Evolutionary conservation across 208 protist genomes (phyloP).

Genomic region (Wallacemonas sp.): DNA sequence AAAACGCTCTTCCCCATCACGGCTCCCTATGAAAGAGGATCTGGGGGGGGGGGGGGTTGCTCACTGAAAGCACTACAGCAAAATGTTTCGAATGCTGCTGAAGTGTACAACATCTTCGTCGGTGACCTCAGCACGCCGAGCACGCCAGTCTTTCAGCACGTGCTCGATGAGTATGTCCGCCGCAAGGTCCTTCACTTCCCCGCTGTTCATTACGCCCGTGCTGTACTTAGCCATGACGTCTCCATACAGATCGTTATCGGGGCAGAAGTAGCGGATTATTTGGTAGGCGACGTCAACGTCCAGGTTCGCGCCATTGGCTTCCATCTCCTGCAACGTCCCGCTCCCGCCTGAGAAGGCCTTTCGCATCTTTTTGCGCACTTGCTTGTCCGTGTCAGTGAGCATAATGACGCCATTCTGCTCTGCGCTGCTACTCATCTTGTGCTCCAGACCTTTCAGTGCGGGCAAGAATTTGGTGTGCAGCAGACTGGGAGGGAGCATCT

Average conservation of each 20-base stretch:
- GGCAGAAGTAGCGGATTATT: slow-evolving; percentile 96
- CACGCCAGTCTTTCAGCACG: slow-evolving; percentile 68
- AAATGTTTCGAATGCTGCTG: slow-evolving; percentile 73
- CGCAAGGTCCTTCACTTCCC: slow-evolving; percentile 75
- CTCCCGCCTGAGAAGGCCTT: slow-evolving; percentile 97
- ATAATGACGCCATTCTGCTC: slow-evolving; percentile 93
- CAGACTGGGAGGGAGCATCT: slow-evolving; percentile 92
- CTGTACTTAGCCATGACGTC: slow-evolving; percentile 75
- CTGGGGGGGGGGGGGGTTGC: no score
- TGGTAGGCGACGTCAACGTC: slow-evolving; percentile 96
- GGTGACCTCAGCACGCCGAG: slow-evolving; percentile 57
- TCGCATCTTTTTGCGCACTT: slow-evolving; percentile 96
- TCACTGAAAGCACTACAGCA: no score
- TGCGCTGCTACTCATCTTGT: slow-evolving; percentile 98
- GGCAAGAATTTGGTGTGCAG: slow-evolving; percentile 98
- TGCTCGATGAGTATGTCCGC: slow-evolving; percentile 66
- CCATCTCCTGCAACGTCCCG: slow-evolving; percentile 95
- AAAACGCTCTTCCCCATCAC: no score
- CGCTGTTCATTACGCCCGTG: slow-evolving; percentile 71
- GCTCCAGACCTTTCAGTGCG: slow-evolving; percentile 92
- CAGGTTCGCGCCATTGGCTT: slow-evolving; percentile 90
- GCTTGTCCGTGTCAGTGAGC: slow-evolving; percentile 94
- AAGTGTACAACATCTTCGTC: slow-evolving; percentile 73
- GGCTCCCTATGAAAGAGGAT: no score
- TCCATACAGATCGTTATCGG: slow-evolving; percentile 93